phyloP scores from a whole-genome alignment of 164 flowering plant species.

The Cinnamomum micranthum region DNA sequence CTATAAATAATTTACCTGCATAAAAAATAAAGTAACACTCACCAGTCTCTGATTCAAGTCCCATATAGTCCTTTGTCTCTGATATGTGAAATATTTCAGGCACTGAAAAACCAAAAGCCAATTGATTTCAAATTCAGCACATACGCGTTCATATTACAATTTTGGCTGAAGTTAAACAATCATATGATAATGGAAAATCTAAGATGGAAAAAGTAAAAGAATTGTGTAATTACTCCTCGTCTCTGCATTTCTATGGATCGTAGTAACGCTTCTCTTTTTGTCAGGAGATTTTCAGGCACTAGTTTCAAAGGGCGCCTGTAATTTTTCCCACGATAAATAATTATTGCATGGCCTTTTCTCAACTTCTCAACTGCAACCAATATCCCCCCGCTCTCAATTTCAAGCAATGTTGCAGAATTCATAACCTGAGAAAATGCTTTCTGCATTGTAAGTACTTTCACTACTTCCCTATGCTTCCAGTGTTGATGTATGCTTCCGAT shows the following conservation, averaged over 20 bases:
- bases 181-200: not conserved
- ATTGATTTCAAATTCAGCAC: not conserved
- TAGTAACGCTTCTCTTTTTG: conserved; percentile 59
- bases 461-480: conserved; percentile 95
- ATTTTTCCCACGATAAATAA: conserved; percentile 88
- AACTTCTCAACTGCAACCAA: conserved; percentile 63
- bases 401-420: conserved; percentile 59
- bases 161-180: not conserved
- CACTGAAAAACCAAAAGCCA: conserved; percentile 39
- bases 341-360: conserved; percentile 78
- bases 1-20: not conserved
- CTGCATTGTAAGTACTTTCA: conserved; percentile 84
- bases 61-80: conserved; percentile 46
- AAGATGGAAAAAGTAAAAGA: not conserved
- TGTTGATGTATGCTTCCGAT: conserved; percentile 85
- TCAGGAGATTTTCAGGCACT: conserved; percentile 44
- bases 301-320: conserved; percentile 58
- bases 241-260: conserved; percentile 84
- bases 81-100: conserved; percentile 64
- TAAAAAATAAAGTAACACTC: conserved; percentile 12
- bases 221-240: conserved; percentile 60
- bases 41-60: conserved; percentile 61
- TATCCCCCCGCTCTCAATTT: conserved; percentile 77
- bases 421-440: conserved; percentile 36
- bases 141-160: not conserved